Evolutionary conservation across 202 grass and related monocot species (phyloP), one percentile per base, ranked within the genome.

Genomic region (Carex arenaria): DNA sequence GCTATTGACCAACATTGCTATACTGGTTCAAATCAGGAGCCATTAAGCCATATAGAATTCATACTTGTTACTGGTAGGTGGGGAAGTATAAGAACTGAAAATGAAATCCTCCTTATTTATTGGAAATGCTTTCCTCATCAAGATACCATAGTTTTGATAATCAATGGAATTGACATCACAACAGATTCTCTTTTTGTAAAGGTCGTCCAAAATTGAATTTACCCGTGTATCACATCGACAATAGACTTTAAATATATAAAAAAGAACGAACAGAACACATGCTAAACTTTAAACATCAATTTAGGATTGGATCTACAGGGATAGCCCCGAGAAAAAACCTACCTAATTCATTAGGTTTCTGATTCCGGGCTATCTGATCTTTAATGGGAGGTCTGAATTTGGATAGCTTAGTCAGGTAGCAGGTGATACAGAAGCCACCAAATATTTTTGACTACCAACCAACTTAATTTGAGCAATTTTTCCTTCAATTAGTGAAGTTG

Each of bases 141-240:
- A 8, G 78, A 64, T 47, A 43, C 3, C 78, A 65, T 63, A 43
- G 38, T 6, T 79, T 40, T 42, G 23, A 78, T 55, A 17, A 54
- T 65, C 10, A 43, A 81, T 60, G 36, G 42, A 81, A 81, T 49
- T 65, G 78, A 81, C 78, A 63, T 49, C 19, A 6, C 17, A 81
- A 65, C 78, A 81, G 38, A 81, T 49, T 77, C 28, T n/a, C n/a
- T n/a, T n/a, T n/a, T n/a, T n/a, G n/a, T n/a, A n/a, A n/a, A n/a
- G n/a, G n/a, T n/a, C n/a, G n/a, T n/a, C 34, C 23, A 55, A 59
- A 77, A n/a, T n/a, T 34, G 13, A 59, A 19, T n/a, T 57, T 59
- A 56, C 28, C 28, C 14, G n/a, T 55, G 45, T 49, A 49, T 49
- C 45, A 45, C 19, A 43, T 19, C 15, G 5, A 80, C 9, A 26